Conservation (phyloP, 2,329 filamentous ascomycete genomes). For the Epichloe baconii region DNA sequence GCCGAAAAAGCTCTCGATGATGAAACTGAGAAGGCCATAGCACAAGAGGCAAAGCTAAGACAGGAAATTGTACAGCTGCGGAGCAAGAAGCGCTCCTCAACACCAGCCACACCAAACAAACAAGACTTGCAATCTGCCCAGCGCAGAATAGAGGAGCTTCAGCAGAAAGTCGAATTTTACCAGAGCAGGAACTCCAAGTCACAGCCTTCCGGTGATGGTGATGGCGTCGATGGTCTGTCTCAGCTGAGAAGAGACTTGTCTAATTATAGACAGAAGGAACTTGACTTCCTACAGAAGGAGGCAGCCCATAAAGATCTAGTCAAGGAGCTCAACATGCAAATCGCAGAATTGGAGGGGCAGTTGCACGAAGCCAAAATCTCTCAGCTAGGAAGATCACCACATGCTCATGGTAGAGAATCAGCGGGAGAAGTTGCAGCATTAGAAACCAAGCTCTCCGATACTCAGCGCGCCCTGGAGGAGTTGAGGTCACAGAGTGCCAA, state of each 20-base stretch:
- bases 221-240: conserved; percentile 42
- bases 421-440: conserved; percentile 46
- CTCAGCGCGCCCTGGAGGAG: conserved; percentile 47
- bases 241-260: conserved; percentile 50
- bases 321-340: conserved; percentile 49
- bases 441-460: conserved; percentile 45
- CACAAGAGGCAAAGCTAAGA: conserved; percentile 51
- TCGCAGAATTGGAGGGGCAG: conserved; percentile 54
- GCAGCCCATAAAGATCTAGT: conserved; percentile 47
- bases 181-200: conserved; percentile 28
- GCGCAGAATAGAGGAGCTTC: conserved; percentile 51
- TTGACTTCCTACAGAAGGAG: conserved; percentile 52
- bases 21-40: conserved; percentile 51
- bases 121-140: conserved; percentile 45
- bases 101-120: conserved; percentile 32
- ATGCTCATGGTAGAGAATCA: conserved; percentile 35
- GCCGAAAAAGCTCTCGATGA: conserved; percentile 52
- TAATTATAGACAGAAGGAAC: conserved; percentile 52
- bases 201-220: conserved; percentile 21
- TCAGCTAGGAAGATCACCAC: conserved; percentile 30
- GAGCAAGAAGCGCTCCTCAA: conserved; percentile 28
- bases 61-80: conserved; percentile 42
- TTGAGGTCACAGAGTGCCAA: conserved; percentile 36
- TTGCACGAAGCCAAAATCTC: conserved; percentile 51
- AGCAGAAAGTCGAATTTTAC: conserved; percentile 44